Conservation (phyloP, 2,329 filamentous ascomycete genomes). For the Hypoxylon sp. region DNA sequence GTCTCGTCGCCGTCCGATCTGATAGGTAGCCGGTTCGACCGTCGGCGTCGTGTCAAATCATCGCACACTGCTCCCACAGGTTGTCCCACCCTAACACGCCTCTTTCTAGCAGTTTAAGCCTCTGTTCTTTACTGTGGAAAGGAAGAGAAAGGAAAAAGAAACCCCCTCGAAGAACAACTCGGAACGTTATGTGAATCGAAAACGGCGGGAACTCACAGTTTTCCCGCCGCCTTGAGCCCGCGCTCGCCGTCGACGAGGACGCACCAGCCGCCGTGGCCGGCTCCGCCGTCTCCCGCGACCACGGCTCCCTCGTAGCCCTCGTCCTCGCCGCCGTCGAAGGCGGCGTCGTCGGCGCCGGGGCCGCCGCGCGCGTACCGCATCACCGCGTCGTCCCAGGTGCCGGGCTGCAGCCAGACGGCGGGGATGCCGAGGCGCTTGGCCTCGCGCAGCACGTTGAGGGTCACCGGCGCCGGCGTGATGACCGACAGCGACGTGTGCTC, state of each 20-base stretch:
- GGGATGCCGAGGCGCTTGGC: conserved; percentile 77
- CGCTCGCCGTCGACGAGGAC: conserved; percentile 83
- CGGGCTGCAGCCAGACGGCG: conserved; percentile 89
- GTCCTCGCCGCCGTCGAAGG: conserved; percentile 54
- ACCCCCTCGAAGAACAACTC: too few relatives aligned
- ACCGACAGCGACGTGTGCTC: conserved; percentile 79
- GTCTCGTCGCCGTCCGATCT: background rate
- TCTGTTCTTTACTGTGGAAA: background rate
- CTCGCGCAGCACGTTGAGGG: conserved; percentile 76
- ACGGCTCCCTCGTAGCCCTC: conserved; percentile 71
- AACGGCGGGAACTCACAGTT: conserved; percentile 46
- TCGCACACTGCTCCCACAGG: conserved; percentile 24
- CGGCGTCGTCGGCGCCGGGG: too few relatives aligned
- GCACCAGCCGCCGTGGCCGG: conserved; percentile 81
- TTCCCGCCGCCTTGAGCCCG: conserved; percentile 64
- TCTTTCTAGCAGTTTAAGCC: conserved; percentile 17
- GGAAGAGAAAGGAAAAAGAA: too few relatives aligned
- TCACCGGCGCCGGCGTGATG: conserved; percentile 84
- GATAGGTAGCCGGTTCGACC: background rate
- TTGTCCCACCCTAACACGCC: conserved; percentile 16
- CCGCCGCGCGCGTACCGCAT: conserved; percentile 68
- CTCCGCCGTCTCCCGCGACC: conserved; percentile 69
- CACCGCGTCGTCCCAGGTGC: conserved; percentile 81
- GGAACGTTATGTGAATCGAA: background rate
- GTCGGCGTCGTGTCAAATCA: conserved; percentile 19